Evolutionary conservation across 495 filamentous ascomycete genomes (phyloP), one percentile per base, ranked within the genome.

Genomic region (Xylaria bambusicola): DNA sequence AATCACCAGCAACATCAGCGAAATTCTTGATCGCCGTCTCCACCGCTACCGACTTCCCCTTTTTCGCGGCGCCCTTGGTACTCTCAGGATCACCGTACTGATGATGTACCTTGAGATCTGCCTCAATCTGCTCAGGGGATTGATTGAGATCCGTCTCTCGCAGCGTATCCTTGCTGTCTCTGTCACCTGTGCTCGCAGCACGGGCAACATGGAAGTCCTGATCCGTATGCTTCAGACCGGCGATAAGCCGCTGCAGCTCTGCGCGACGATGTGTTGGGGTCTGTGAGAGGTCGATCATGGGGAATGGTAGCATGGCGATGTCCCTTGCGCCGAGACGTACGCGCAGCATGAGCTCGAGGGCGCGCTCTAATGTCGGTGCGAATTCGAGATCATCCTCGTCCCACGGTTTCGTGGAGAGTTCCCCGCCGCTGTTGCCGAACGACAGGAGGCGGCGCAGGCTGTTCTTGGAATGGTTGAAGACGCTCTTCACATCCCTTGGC

Each of bases 321-420:
- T 45, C 50, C 0, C 33, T 52, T 0, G 64, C 40, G 9, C 64
- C 67, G 3, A 69, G 62, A 4, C 64, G 48, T n/a, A 67, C 50
- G 0, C 67, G 67, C 20, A 69, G 59, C 50, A 61, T 63, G 18
- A 69, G 41, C 36, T 69, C 67, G 52, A 69, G 52, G 0, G 67
- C 67, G 21, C 67, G 53, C 31, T 69, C 67, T 0, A 69, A 60
- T 0, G 67, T 62, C 3, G 67, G 58, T 6, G 60, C 49, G 9
- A 56, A 23, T 3, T 62, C 45, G 15, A 69, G 60, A 17, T 70
- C 67, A 8, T 41, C 15, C 3, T 46, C 55, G 0, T 10, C 26
- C 67, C 65, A 65, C 6, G 24, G 21, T 4, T 47, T 41, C 8
- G 29, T 33, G 6, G 46, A 40, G 0, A 45, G 20, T 1, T 58